Evolutionary conservation across 2,329 filamentous ascomycete genomes (phyloP).

Genomic region (Aspergillus sp.): DNA sequence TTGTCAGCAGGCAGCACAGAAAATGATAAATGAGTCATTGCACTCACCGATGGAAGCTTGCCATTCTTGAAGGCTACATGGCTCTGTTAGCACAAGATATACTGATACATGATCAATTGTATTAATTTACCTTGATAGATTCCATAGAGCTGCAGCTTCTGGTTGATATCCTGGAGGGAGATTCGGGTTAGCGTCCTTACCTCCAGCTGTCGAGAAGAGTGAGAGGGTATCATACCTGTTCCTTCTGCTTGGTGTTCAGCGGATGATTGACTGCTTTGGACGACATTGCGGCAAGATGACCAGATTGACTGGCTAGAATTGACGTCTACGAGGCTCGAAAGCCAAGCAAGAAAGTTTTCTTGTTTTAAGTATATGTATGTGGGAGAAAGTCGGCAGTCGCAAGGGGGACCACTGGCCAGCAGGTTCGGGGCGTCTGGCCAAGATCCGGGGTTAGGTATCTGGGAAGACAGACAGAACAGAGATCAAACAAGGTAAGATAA

Average conservation of each 20-base stretch:
- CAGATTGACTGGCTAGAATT: background rate
- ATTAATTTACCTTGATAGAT: slow-evolving; percentile 64
- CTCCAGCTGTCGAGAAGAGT: background rate
- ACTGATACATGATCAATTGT: background rate
- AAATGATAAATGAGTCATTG: slow-evolving; percentile 51
- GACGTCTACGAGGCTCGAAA: background rate
- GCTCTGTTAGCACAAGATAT: slow-evolving; percentile 14
- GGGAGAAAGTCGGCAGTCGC: background rate
- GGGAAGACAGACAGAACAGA: background rate
- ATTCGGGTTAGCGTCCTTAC: background rate
- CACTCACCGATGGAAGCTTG: slow-evolving; percentile 86
- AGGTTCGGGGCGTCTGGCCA: background rate
- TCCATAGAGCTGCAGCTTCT: slow-evolving; percentile 92
- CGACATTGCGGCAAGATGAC: slow-evolving; percentile 5
- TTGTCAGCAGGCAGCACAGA: slow-evolving; percentile 1
- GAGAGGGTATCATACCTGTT: slow-evolving; percentile 40
- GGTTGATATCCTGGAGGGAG: slow-evolving; percentile 67
- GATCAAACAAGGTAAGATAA: background rate
- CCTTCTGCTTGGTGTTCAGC: slow-evolving; percentile 11
- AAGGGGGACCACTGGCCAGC: background rate
- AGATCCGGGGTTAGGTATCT: background rate
- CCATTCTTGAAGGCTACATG: slow-evolving; percentile 74
- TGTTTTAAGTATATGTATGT: background rate
- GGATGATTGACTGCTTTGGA: slow-evolving; percentile 13
- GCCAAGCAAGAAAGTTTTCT: background rate